A percentile compares a stretch with the other conserved stretches of the same genome.
These are phyloP conservation scores for Venturia oleaginea DNA, from an alignment of 2,329 filamentous ascomycete species.

Conservation along the genomic window DNA sequence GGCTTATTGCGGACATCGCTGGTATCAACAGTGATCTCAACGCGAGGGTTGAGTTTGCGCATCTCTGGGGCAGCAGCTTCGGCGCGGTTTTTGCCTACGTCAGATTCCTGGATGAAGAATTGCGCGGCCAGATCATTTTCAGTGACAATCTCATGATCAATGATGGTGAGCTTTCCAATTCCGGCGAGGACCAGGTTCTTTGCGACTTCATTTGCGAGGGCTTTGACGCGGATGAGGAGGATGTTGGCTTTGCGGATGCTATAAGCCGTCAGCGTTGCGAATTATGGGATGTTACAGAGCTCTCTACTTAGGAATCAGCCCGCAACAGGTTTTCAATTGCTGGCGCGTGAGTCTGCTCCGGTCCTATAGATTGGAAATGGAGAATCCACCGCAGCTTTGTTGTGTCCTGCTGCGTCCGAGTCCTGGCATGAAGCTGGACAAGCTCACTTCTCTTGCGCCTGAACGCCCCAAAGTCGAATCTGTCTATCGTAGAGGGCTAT, in stretches of 20 bases:
- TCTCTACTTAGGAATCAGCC: slow-evolving; percentile 3
- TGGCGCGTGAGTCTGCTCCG: neutral
- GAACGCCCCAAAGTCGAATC: slow-evolving; percentile 93
- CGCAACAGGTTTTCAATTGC: neutral
- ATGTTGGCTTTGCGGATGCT: slow-evolving; percentile 85
- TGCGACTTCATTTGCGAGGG: slow-evolving; percentile 85
- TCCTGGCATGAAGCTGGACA: neutral
- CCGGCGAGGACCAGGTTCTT: slow-evolving; percentile 96
- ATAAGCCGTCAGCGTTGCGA: neutral
- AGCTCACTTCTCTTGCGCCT: slow-evolving; percentile 68
- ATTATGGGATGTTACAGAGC: neutral
- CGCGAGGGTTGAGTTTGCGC: slow-evolving; percentile 80
- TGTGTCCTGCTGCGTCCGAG: slow-evolving; percentile 2
- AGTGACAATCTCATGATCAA: slow-evolving; percentile 67
- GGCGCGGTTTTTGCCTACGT: slow-evolving; percentile 76
- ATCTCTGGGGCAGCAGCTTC: slow-evolving; percentile 70
- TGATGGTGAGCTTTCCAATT: slow-evolving; percentile 79
- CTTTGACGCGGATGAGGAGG: slow-evolving; percentile 78
- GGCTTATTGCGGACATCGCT: slow-evolving; percentile 51
- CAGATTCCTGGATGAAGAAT: slow-evolving; percentile 65
- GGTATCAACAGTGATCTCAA: slow-evolving; percentile 63
- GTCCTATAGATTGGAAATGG: neutral
- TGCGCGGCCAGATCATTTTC: slow-evolving; percentile 63
- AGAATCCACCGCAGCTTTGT: slow-evolving; percentile 4
- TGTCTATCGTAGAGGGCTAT: slow-evolving; percentile 96